A percentile compares a stretch with the other conserved stretches of the same genome.
Conservation (phyloP, 345 rosid species). For the Erucastrum elatum region DNA sequence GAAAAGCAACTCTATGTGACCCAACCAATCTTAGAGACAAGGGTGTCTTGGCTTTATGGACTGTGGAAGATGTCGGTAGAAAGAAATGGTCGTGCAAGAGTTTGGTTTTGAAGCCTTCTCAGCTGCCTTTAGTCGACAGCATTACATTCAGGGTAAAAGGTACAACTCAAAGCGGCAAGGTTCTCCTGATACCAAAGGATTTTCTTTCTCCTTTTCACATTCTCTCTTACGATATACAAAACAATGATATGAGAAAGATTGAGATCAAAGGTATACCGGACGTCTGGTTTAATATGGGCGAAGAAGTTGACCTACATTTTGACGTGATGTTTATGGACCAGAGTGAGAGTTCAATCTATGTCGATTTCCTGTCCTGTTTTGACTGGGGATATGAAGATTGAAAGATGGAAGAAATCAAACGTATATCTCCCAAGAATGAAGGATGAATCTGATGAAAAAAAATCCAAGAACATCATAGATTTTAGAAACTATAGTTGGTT, state of each 20-base stretch:
- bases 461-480: not conserved
- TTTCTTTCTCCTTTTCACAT: not conserved
- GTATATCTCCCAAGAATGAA: not conserved
- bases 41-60: not conserved
- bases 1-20: not conserved
- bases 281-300: not conserved
- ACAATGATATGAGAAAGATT: not conserved
- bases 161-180: not conserved
- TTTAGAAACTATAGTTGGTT: not conserved
- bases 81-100: not conserved
- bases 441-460: not conserved
- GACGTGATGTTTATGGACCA: conserved; percentile 11
- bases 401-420: not conserved
- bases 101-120: not conserved
- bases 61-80: not conserved
- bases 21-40: not conserved
- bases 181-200: not conserved
- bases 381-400: not conserved
- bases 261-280: not conserved
- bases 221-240: not conserved
- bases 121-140: not conserved
- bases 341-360: not conserved
- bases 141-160: not conserved
- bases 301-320: not conserved
- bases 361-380: not conserved